Evolutionary conservation across 108 stramenopile genomes (phyloP).

Genomic region (Epipyxis sp.): DNA sequence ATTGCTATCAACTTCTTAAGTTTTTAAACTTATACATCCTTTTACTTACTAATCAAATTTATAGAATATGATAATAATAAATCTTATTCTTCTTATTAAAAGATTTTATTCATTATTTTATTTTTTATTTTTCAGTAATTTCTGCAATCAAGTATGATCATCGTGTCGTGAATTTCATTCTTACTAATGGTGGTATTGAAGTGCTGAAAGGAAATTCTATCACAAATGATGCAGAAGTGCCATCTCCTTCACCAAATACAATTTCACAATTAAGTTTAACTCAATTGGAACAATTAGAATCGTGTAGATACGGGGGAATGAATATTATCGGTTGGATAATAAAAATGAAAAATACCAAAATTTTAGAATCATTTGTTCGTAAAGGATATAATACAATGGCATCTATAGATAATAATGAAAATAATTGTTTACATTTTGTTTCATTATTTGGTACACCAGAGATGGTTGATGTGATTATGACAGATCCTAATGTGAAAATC

Average conservation of each 20-base stretch:
- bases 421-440: background rate
- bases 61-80: background rate
- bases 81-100: no score
- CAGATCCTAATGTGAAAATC: background rate
- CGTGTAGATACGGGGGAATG: background rate
- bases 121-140: no score
- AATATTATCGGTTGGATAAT: slow-evolving; percentile 18
- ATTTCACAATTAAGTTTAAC: background rate
- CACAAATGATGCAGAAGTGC: background rate
- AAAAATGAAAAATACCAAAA: background rate
- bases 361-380: background rate
- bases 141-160: background rate
- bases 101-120: no score
- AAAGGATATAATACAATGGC: background rate
- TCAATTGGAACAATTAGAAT: background rate
- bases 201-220: background rate
- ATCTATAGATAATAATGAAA: background rate
- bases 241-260: background rate
- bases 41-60: background rate
- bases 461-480: slow-evolving; percentile 17
- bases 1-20: background rate
- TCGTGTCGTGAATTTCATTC: background rate
- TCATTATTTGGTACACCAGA: background rate
- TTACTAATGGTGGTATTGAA: background rate
- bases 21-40: background rate